phyloP scores from a whole-genome alignment of 257 asterid genomes.

The Cynanchum wilfordii region DNA sequence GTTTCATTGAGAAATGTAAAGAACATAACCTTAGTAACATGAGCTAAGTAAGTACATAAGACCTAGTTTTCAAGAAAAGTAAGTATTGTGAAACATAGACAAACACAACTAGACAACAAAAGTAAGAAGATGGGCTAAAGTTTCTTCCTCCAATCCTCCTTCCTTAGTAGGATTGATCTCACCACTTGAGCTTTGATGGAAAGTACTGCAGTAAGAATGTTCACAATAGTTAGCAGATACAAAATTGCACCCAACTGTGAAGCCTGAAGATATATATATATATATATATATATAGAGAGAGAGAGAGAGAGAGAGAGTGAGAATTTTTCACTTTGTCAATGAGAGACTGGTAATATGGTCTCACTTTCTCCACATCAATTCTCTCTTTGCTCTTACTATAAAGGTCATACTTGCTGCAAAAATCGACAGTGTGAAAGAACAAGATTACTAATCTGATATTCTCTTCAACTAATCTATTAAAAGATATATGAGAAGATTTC shows the following conservation, averaged over 20 bases:
- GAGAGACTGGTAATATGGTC: conserved; percentile 38
- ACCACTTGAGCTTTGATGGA: conserved; percentile 38
- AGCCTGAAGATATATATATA: no score
- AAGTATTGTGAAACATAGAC: not conserved
- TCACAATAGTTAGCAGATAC: not conserved
- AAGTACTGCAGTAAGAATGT: conserved; percentile 29
- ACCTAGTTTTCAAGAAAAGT: not conserved
- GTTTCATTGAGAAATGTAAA: not conserved
- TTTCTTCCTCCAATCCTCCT: not conserved
- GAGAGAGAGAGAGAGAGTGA: no score
- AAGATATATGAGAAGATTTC: no score
- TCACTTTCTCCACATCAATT: conserved; percentile 34
- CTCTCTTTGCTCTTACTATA: conserved; percentile 35
- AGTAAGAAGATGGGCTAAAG: not conserved
- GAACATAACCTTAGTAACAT: not conserved
- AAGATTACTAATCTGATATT: no score
- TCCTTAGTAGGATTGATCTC: conserved; percentile 11
- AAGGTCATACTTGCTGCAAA: conserved; percentile 36
- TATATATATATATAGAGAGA: no score
- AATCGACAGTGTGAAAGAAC: no score
- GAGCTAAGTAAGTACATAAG: not conserved
- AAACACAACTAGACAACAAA: not conserved
- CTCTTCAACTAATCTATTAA: no score
- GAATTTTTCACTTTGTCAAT: conserved; percentile 25
- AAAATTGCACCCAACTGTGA: not conserved